Evolutionary conservation across 805 yeast species (phyloP).

Genomic region (Clavispora vitiphila): DNA sequence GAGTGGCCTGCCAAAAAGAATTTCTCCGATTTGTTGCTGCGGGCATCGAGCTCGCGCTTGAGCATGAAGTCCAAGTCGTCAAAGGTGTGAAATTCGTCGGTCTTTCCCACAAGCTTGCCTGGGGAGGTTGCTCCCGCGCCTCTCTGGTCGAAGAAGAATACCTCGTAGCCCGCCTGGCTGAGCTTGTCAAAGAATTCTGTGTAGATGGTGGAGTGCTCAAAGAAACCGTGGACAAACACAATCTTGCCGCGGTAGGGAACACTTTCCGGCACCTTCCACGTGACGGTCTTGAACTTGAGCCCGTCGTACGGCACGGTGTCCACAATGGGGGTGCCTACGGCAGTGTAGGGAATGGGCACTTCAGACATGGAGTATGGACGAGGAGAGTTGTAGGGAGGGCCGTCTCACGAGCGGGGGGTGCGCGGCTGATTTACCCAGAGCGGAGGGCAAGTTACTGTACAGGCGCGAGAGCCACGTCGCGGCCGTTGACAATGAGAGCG

Average conservation of each 20-base stretch:
- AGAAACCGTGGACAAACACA: conserved; percentile 67
- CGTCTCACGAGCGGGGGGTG: too few species aligned
- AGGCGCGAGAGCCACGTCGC: background rate
- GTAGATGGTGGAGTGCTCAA: conserved; percentile 51
- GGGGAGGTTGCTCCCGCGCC: conserved; percentile 68
- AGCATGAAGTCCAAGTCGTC: conserved; percentile 58
- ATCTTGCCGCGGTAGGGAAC: conserved; percentile 46
- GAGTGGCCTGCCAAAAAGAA: conserved; percentile 63
- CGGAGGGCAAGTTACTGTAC: too few species aligned
- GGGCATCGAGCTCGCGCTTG: conserved; percentile 36
- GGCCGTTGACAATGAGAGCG: background rate
- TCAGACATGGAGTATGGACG: background rate
- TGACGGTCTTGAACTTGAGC: conserved; percentile 36
- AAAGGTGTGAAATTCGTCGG: conserved; percentile 53
- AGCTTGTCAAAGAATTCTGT: conserved; percentile 50
- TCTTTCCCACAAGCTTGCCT: conserved; percentile 48
- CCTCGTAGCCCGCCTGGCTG: conserved; percentile 52
- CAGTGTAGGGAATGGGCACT: conserved; percentile 27
- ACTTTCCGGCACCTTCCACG: conserved; percentile 35
- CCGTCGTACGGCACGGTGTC: conserved; percentile 32
- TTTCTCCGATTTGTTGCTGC: conserved; percentile 27
- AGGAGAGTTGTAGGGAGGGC: background rate
- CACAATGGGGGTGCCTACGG: conserved; percentile 25
- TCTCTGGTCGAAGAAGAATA: conserved; percentile 67
- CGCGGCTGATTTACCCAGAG: too few species aligned